Evolutionary conservation across 495 filamentous ascomycete species (phyloP), one percentile per base, ranked within the genome.

Genomic region (Aspergillus ostianus): DNA sequence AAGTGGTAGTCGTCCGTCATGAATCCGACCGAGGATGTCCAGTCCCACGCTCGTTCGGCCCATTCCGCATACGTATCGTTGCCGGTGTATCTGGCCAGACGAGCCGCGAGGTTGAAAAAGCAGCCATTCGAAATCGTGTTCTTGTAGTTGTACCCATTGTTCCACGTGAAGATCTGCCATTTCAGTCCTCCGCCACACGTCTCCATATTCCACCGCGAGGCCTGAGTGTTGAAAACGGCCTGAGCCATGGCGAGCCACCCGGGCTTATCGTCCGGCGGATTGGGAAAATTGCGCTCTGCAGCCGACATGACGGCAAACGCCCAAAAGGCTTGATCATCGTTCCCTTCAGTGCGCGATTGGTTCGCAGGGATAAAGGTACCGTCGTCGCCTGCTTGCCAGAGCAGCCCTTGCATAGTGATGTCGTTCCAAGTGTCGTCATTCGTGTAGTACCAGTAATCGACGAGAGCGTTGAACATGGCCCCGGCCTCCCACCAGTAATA

Each of bases 291-390:
- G 51, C 85, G 82, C 70, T 96, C 91, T 4, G 91, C 90, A 0
- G 91, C 91, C 7, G 85, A 81, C 85, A 96, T 90, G 36, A 86
- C 89, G 4, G 90, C 80, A 70, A 95, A 86, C 30, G 80, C 91
- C 91, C 91, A 96, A 67, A 96, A 96, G 0, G 81, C 86, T 67
- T 94, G 91, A 67, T 95, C 91, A 64, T 95, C 91, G 70, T 95
- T 95, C 53, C 91, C 90, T 53, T 83, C 72, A 0, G 87, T 86
- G 58, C 85, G 81, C 23, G 88, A 89, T 65, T 96, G 91, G 70
- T 97, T 96, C 12, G 74, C 71, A 0, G 92, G 90, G 89, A 92
- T 91, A 68, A 85, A 94, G 57, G 92, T 82, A 10, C 75, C 70
- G 46, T 87, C 79, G 13, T 82, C 79, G 13, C 89, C 87, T 17